Evolutionary conservation across 345 rosid genomes (phyloP), one percentile per base, ranked within the genome.

Genomic region (Conringia planisiliqua): DNA sequence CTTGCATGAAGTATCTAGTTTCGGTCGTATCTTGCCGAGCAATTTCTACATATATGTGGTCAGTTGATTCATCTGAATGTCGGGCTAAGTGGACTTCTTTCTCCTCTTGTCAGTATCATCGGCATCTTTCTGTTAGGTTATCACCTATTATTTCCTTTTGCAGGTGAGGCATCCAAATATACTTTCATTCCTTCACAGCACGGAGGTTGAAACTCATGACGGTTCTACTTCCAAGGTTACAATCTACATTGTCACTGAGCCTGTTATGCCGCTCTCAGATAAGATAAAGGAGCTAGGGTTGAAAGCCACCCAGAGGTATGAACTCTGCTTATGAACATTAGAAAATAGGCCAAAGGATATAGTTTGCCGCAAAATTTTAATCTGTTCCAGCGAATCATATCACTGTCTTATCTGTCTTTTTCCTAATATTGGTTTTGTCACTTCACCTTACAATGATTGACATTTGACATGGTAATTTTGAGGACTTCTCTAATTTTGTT

Each of bases 121-220:
- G 13, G 48, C 48, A 62, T 40, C 40, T 44, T 35, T 46, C 7
- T 44, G 52, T 54, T 44, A 70, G 14, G 20, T 56, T 20, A 14
- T 70, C 71, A 55, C 58, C 4, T 64, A 32, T 39, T 55, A 10
- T 55, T 61, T 14, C 5, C 36, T 72, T 77, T 74, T 78, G 26
- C 86, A 95, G 99, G 99, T 90, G 65, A 88, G 99, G 78, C 99
- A 95, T 86, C 99, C 99, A 33, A 95, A 90, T 79, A 88, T 95
- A 74, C 79, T 95, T 38, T 88, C 98, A 32, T 95, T 95, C 82
- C 93, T 95, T 40, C 90, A 92, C 76, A 95, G 99, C 79, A 87
- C 99, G 2, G 99, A 95, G 84, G 86, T 89, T 59, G 99, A 92
- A 85, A 81, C 80, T 77, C 50, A 77, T 66, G 99, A 95, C 44